Evolutionary conservation across 306 rosid genomes (phyloP).

Genomic region (Ormosia semicastrata): DNA sequence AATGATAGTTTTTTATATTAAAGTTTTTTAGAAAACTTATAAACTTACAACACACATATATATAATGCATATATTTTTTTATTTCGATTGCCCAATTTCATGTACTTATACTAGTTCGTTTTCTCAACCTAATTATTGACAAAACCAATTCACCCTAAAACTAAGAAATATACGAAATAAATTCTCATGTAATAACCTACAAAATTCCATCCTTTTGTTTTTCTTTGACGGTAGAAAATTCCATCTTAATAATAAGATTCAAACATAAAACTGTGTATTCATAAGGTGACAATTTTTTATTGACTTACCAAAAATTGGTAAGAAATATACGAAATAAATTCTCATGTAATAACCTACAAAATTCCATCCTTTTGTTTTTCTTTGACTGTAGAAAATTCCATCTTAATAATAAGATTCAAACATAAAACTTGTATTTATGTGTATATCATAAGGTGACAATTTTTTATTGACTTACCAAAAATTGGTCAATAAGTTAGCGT

Average conservation of each 20-base stretch:
- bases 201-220: too few relatives aligned
- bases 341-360: not conserved
- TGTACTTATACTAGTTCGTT: too few relatives aligned
- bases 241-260: too few relatives aligned
- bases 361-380: too few relatives aligned
- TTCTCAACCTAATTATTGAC: too few relatives aligned
- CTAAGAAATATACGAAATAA: not conserved
- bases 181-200: not conserved
- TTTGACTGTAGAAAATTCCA: too few relatives aligned
- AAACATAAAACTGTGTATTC: not conserved
- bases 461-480: not conserved
- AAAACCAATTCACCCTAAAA: not conserved
- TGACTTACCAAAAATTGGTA: not conserved
- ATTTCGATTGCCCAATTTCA: not conserved
- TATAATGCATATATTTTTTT: not conserved
- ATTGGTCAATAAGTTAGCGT: too few relatives aligned
- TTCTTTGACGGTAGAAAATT: too few relatives aligned
- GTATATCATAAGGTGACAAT: not conserved
- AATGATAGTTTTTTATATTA: too few relatives aligned
- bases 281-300: not conserved
- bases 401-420: too few relatives aligned
- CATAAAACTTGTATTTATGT: not conserved
- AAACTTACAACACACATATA: too few relatives aligned
- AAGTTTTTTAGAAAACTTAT: too few relatives aligned
- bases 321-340: not conserved